Percentiles rank a stretch among this genome's conserved stretches.
Evolutionary conservation across 352 stramenopile species (phyloP).

Genomic region (Phytophthora tentaculata): DNA sequence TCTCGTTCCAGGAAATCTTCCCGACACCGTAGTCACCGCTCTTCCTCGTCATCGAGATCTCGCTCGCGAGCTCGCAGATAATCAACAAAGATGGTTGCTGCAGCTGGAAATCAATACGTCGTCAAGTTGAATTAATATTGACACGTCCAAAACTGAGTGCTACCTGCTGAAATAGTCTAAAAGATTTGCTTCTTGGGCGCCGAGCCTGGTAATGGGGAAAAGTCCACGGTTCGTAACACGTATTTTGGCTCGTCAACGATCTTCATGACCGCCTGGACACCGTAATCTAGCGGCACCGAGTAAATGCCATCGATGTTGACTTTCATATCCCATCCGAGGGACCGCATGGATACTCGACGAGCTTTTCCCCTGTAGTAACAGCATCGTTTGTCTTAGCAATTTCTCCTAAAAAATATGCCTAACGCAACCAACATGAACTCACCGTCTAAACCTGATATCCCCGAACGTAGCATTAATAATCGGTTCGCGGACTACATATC

Average conservation of each 20-base stretch:
- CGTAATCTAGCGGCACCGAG: conserved; percentile 88
- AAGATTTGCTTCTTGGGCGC: conserved; percentile 40
- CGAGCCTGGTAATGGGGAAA: conserved; percentile 41
- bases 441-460: conserved; percentile 90
- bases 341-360: conserved; percentile 87
- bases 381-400: background rate
- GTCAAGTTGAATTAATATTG: conserved; percentile 23
- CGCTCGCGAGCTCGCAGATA: conserved; percentile 38
- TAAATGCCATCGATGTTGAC: conserved; percentile 90
- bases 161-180: conserved; percentile 32
- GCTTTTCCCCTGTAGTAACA: conserved; percentile 66
- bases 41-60: conserved; percentile 38
- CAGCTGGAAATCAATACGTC: background rate
- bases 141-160: conserved; percentile 38
- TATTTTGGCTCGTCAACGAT: conserved; percentile 89
- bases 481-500: conserved; percentile 85
- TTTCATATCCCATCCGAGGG: conserved; percentile 91
- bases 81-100: background rate
- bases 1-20: conserved; percentile 34
- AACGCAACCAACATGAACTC: conserved; percentile 5
- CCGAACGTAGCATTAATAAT: conserved; percentile 92
- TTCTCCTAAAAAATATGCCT: background rate
- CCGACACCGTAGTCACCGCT: conserved; percentile 25
- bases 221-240: conserved; percentile 84
- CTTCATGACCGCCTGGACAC: conserved; percentile 91